Conservation (phyloP, 768 basidiomycete genomes). For the Phlebiopsis flavidoalba region DNA sequence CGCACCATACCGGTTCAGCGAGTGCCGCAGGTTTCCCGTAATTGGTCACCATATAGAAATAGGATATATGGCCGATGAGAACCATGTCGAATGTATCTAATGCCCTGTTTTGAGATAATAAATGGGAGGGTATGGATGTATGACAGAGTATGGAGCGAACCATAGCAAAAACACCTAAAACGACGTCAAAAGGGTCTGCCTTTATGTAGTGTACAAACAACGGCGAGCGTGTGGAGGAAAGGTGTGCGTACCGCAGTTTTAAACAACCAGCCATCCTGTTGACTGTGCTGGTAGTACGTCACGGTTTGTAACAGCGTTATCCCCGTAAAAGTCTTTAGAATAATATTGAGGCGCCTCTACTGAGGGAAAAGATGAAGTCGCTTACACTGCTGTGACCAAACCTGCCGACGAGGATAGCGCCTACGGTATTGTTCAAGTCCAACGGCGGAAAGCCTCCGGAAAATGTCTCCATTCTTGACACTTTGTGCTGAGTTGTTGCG, state of each 20-base stretch:
- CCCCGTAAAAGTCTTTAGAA: constrained; percentile 1
- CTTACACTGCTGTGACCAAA: constrained; percentile 48
- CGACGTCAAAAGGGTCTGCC: background rate
- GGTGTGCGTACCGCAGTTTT: constrained; percentile 5
- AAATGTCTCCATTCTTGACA: background rate
- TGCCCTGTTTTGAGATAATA: constrained; percentile 26
- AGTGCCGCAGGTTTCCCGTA: constrained; percentile 44
- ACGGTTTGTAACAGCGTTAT: constrained; percentile 13
- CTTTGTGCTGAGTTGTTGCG: background rate
- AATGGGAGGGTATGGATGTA: background rate
- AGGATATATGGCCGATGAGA: constrained; percentile 49
- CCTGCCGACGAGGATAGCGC: constrained; percentile 51
- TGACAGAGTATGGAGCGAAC: background rate
- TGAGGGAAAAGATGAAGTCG: background rate
- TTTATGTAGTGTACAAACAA: too few relatives aligned
- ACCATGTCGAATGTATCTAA: constrained; percentile 53
- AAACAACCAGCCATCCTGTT: constrained; percentile 1
- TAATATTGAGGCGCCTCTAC: background rate
- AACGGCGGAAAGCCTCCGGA: background rate
- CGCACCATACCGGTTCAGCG: constrained; percentile 43
- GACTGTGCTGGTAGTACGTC: constrained; percentile 6
- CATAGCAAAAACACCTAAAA: background rate
- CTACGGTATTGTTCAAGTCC: constrained; percentile 25
- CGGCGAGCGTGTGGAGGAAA: background rate
- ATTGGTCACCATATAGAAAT: constrained; percentile 53